Conservation (phyloP, 257 asterid species). For the Cordia subcordata region DNA sequence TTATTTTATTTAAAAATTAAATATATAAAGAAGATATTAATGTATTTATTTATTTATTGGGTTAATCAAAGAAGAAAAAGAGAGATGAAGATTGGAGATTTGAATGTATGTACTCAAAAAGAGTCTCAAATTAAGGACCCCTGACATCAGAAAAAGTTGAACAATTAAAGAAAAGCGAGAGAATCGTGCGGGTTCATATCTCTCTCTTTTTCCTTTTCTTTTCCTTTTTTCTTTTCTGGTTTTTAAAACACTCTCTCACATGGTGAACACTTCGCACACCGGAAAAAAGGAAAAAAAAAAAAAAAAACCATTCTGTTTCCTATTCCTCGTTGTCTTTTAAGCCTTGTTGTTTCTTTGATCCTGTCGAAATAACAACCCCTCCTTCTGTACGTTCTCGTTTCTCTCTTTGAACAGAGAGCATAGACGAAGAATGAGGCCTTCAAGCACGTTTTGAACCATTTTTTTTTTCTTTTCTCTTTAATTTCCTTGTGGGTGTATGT, state of each 20-base stretch:
- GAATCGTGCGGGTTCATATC: conserved; percentile 16
- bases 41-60: too few relatives aligned
- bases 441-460: neutral
- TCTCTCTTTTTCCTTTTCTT: neutral
- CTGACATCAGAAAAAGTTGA: neutral
- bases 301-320: neutral
- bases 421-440: neutral
- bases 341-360: neutral
- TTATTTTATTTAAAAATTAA: too few relatives aligned
- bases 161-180: conserved; percentile 8
- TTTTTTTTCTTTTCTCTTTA: too few relatives aligned
- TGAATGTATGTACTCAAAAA: neutral
- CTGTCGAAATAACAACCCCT: conserved; percentile 1
- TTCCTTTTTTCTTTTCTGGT: neutral
- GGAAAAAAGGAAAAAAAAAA: too few relatives aligned
- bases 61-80: too few relatives aligned
- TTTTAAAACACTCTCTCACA: neutral
- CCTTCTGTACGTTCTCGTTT: neutral
- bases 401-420: neutral
- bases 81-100: too few relatives aligned
- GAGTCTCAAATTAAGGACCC: conserved; percentile 8
- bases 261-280: neutral
- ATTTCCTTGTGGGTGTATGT: too few relatives aligned
- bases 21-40: neutral
- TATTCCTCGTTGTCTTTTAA: neutral